Evolutionary conservation across 495 filamentous ascomycete genomes (phyloP).

Genomic region (Podospora fimiseda): DNA sequence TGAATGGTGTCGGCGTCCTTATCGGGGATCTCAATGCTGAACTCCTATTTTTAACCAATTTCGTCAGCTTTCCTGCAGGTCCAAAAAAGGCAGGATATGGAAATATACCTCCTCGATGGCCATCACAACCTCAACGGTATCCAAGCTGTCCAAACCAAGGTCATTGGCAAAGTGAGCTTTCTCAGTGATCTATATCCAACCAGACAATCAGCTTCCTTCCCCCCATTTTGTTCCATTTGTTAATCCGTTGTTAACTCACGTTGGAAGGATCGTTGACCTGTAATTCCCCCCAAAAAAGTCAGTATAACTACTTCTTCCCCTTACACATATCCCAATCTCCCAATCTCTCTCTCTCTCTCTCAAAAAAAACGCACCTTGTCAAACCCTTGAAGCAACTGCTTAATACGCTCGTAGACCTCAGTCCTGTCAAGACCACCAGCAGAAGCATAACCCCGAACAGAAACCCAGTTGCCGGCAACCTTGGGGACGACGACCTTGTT

Average conservation of each 20-base stretch:
- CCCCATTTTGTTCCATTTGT: background rate
- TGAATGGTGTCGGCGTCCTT: constrained; percentile 97
- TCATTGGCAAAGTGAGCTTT: constrained; percentile 91
- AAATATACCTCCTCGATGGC: constrained; percentile 89
- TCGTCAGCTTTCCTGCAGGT: background rate
- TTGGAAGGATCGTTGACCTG: constrained; percentile 71
- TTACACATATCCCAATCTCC: background rate
- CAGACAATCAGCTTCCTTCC: background rate
- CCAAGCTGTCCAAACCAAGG: constrained; percentile 90
- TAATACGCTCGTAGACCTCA: constrained; percentile 88
- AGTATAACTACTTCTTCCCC: background rate
- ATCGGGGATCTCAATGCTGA: constrained; percentile 99
- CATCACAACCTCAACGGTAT: constrained; percentile 99
- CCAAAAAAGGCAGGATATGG: background rate
- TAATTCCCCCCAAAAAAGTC: constrained; percentile 1
- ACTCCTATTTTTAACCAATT: constrained; percentile 58
- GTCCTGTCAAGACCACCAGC: constrained; percentile 66
- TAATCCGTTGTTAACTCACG: constrained; percentile 41
- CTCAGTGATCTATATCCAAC: constrained; percentile 60
- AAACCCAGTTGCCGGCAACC: constrained; percentile 44
- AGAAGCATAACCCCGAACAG: constrained; percentile 79
- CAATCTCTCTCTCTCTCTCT: background rate
- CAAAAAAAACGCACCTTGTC: constrained; percentile 71
- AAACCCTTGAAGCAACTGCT: constrained; percentile 85
- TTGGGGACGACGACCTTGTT: constrained; percentile 49